These are phyloP conservation scores for Leccinum solheimii DNA, from an alignment of 1,284 basidiomycete genomes.

Conservation along the genomic window DNA sequence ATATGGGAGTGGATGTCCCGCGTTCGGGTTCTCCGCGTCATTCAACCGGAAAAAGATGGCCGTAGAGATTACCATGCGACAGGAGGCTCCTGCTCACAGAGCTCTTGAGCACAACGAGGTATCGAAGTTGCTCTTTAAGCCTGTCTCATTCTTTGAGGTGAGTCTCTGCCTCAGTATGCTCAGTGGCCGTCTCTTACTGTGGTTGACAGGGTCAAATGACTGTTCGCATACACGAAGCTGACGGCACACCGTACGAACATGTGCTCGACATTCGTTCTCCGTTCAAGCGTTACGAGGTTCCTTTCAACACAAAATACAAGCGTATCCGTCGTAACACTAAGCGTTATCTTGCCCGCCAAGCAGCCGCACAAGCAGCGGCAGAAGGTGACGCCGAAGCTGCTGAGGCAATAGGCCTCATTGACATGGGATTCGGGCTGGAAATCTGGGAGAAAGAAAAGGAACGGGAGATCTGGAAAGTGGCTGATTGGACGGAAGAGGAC, in stretches of 20 bases:
- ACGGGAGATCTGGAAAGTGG: conserved; percentile 92
- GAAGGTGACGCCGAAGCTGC: conserved; percentile 88
- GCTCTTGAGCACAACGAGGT: conserved; percentile 69
- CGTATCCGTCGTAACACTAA: conserved; percentile 94
- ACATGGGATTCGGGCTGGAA: conserved; percentile 93
- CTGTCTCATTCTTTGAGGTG: conserved; percentile 86
- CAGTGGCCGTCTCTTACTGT: conserved; percentile 9
- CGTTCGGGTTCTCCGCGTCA: conserved; percentile 85
- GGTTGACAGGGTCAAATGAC: conserved; percentile 86
- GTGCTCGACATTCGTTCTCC: conserved; percentile 88
- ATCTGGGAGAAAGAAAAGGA: conserved; percentile 96
- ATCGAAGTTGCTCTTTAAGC: conserved; percentile 71
- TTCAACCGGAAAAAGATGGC: conserved; percentile 99
- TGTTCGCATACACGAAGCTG: conserved; percentile 97
- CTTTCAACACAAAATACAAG: conserved; percentile 99
- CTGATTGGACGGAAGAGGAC: conserved; percentile 98
- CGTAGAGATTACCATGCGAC: conserved; percentile 93
- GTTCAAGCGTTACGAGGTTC: conserved; percentile 93
- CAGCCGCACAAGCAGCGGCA: conserved; percentile 89
- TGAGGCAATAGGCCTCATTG: conserved; percentile 92
- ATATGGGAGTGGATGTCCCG: conserved; percentile 94
- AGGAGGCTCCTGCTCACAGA: conserved; percentile 79
- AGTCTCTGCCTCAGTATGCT: conserved; percentile 9
- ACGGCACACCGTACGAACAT: conserved; percentile 99
- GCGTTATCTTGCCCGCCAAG: conserved; percentile 91